Evolutionary conservation across 148 eudicot genomes (phyloP).

Genomic region (Polygonum maritimum): DNA sequence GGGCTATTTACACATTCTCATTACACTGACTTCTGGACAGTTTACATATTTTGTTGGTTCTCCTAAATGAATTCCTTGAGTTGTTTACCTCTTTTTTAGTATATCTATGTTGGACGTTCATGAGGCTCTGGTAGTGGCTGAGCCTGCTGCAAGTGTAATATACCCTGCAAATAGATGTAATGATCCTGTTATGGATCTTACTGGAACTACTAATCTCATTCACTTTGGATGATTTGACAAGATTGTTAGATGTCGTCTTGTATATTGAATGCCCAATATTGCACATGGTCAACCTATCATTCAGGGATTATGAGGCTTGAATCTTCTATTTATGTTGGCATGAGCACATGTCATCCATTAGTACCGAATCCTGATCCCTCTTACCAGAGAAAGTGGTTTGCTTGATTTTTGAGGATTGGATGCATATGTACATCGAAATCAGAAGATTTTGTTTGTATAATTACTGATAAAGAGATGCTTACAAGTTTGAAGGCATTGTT

Average conservation of each 20-base stretch:
- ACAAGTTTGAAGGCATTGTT: background rate
- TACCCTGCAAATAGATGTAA: background rate
- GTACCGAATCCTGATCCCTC: background rate
- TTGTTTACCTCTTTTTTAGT: background rate
- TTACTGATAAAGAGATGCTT: background rate
- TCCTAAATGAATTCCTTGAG: background rate
- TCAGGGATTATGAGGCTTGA: background rate
- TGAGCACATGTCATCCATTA: background rate
- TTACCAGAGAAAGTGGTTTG: background rate
- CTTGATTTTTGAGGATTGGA: conserved; percentile 1
- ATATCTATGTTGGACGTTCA: background rate
- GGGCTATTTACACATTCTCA: background rate
- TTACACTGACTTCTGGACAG: background rate
- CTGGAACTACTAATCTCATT: background rate
- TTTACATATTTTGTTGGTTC: background rate
- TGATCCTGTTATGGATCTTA: background rate
- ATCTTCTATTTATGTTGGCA: background rate
- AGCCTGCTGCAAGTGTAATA: background rate
- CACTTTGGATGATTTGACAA: background rate
- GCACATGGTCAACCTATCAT: background rate
- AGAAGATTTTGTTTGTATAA: background rate
- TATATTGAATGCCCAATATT: background rate
- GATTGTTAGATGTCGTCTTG: background rate
- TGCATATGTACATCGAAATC: background rate
- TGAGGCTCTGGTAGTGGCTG: background rate